These are phyloP conservation scores for Glomus cerebriforme DNA, from an alignment of 192 early-diverging fungal genomes.

Conservation along the genomic window DNA sequence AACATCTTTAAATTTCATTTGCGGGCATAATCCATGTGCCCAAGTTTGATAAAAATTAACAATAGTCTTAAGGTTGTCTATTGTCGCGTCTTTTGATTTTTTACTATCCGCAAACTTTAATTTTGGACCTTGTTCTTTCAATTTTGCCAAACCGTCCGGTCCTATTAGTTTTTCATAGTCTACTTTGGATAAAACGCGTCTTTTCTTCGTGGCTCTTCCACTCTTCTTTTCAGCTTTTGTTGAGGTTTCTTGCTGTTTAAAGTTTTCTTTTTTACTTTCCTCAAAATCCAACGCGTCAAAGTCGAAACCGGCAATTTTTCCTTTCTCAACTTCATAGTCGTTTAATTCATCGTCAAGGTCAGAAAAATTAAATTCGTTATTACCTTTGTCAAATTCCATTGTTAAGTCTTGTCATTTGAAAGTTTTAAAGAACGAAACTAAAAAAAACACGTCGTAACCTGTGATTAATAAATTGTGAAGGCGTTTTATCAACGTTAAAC, in stretches of 20 bases:
- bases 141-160: not conserved
- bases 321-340: not conserved
- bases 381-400: not conserved
- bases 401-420: no score
- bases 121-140: not conserved
- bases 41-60: not conserved
- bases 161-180: not conserved
- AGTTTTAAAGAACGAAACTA: no score
- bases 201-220: not conserved
- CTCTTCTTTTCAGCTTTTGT: not conserved
- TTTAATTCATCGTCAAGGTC: not conserved
- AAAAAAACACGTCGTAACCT: no score
- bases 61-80: not conserved
- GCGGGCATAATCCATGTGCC: not conserved
- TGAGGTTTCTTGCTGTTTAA: not conserved
- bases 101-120: not conserved
- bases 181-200: not conserved
- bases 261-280: not conserved
- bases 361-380: not conserved
- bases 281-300: not conserved
- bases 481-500: no score
- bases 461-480: no score
- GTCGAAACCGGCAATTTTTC: not conserved
- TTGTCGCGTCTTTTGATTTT: not conserved
- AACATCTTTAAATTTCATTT: not conserved